These are phyloP conservation scores for Pseudozyma thailandica DNA, from an alignment of 1,284 basidiomycete genomes.

Conservation along the genomic window DNA sequence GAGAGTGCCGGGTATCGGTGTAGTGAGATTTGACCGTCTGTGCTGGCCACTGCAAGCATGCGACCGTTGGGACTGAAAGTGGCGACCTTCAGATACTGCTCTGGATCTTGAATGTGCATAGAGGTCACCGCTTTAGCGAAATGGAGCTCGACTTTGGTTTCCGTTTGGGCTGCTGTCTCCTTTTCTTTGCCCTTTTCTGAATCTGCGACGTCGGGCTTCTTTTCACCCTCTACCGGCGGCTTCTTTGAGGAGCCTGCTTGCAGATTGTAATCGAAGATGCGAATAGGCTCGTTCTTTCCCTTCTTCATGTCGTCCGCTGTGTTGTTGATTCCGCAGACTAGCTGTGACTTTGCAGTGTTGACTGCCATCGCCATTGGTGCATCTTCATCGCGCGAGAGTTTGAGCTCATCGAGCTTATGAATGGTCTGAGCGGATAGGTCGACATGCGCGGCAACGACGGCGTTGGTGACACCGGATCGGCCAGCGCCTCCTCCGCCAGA, in stretches of 20 bases:
- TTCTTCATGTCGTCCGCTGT: slow-evolving; percentile 28
- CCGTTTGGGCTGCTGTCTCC: slow-evolving; percentile 5
- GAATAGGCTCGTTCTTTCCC: slow-evolving; percentile 53
- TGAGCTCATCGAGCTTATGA: slow-evolving; percentile 46
- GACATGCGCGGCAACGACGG: slow-evolving; percentile 50
- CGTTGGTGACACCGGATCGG: slow-evolving; percentile 62
- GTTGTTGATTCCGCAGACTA: slow-evolving; percentile 64
- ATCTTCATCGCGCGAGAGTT: slow-evolving; percentile 60
- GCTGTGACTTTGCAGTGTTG: slow-evolving; percentile 26
- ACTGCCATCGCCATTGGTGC: slow-evolving; percentile 65
- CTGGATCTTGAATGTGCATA: slow-evolving; percentile 51
- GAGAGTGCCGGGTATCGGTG: slow-evolving; percentile 58
- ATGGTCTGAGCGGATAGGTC: slow-evolving; percentile 29
- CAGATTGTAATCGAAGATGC: slow-evolving; percentile 51
- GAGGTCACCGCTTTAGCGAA: slow-evolving; percentile 30
- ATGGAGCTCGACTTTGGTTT: slow-evolving; percentile 27
- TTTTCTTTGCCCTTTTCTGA: slow-evolving; percentile 33
- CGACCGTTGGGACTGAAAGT: slow-evolving; percentile 56
- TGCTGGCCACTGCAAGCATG: slow-evolving; percentile 57
- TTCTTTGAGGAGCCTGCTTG: background rate
- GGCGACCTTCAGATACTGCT: slow-evolving; percentile 54
- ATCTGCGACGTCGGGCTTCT: background rate
- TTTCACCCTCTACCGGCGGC: background rate
- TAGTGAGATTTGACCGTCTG: slow-evolving; percentile 57
- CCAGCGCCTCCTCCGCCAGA: slow-evolving; percentile 65